These are phyloP conservation scores for Recurvomyces mirabilis DNA, from an alignment of 495 filamentous ascomycete genomes.

Conservation along the genomic window DNA sequence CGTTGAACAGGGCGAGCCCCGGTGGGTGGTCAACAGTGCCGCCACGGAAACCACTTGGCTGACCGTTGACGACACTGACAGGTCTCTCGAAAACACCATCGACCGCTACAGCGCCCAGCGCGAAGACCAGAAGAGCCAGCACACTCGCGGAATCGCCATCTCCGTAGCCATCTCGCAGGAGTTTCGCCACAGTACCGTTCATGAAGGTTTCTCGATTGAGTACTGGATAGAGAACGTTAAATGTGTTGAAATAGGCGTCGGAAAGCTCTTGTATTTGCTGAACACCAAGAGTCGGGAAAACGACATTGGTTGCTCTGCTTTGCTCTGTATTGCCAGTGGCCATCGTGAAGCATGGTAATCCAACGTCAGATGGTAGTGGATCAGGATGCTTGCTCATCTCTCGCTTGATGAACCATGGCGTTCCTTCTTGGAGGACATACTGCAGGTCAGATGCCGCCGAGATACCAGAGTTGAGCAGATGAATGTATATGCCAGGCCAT, in stretches of 20 bases:
- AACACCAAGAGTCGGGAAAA: slow-evolving; percentile 32
- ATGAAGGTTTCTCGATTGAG: slow-evolving; percentile 43
- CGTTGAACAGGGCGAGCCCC: slow-evolving; percentile 47
- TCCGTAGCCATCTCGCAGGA: slow-evolving; percentile 39
- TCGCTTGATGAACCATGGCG: slow-evolving; percentile 37
- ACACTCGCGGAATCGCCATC: slow-evolving; percentile 38
- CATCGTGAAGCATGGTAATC: slow-evolving; percentile 16
- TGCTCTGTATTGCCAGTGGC: background rate
- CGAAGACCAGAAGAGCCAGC: slow-evolving; percentile 45
- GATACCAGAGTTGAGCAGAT: slow-evolving; percentile 35
- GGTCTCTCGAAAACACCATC: slow-evolving; percentile 37
- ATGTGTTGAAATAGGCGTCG: slow-evolving; percentile 44
- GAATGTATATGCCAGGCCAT: slow-evolving; percentile 43
- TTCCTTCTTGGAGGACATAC: slow-evolving; percentile 31
- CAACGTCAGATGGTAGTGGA: slow-evolving; percentile 17
- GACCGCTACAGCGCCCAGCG: slow-evolving; percentile 44
- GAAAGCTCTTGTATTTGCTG: slow-evolving; percentile 41
- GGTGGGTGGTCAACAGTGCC: slow-evolving; percentile 40
- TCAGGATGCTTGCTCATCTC: slow-evolving; percentile 31
- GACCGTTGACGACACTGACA: slow-evolving; percentile 34
- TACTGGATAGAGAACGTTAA: slow-evolving; percentile 46
- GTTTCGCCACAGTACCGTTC: slow-evolving; percentile 34
- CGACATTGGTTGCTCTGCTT: slow-evolving; percentile 18
- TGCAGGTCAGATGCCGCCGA: slow-evolving; percentile 20
- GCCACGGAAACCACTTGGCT: slow-evolving; percentile 42